Conservation (phyloP, 2,329 filamentous ascomycete genomes). For the Lachnellula suecica region DNA sequence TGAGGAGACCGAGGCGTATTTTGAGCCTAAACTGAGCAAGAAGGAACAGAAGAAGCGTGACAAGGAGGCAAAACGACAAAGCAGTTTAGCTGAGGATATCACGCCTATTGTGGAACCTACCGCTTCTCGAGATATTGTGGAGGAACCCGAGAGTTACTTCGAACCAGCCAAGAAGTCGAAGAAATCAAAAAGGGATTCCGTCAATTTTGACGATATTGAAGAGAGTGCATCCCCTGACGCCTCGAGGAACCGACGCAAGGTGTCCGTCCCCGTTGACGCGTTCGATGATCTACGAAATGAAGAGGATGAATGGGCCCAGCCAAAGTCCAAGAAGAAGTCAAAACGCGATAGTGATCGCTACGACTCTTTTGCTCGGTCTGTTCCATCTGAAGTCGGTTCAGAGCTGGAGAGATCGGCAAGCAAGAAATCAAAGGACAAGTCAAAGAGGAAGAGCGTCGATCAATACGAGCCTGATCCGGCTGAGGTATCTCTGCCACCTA, state of each 20-base stretch:
- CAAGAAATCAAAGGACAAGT: constrained; percentile 25
- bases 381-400: constrained; percentile 11
- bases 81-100: constrained; percentile 31
- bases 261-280: constrained; percentile 31
- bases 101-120: constrained; percentile 18
- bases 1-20: constrained; percentile 28
- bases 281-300: constrained; percentile 32
- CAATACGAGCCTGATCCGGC: constrained; percentile 28
- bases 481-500: constrained; percentile 29
- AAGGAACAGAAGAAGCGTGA: constrained; percentile 50
- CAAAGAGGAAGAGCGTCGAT: constrained; percentile 19
- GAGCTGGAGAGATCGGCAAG: constrained; percentile 24
- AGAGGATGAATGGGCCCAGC: constrained; percentile 38
- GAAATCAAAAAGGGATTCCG: constrained; percentile 31
- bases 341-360: constrained; percentile 32
- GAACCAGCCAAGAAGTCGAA: constrained; percentile 31
- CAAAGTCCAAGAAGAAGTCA: constrained; percentile 39
- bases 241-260: constrained; percentile 14
- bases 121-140: constrained; percentile 20
- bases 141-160: constrained; percentile 31
- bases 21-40: constrained; percentile 41
- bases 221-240: constrained; percentile 30
- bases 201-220: constrained; percentile 36
- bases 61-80: constrained; percentile 39
- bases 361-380: constrained; percentile 24